Percentiles rank a stretch among this genome's conserved stretches.
Evolutionary conservation across 257 asterid species (phyloP).

Genomic region (Jaltomata sinuosa): DNA sequence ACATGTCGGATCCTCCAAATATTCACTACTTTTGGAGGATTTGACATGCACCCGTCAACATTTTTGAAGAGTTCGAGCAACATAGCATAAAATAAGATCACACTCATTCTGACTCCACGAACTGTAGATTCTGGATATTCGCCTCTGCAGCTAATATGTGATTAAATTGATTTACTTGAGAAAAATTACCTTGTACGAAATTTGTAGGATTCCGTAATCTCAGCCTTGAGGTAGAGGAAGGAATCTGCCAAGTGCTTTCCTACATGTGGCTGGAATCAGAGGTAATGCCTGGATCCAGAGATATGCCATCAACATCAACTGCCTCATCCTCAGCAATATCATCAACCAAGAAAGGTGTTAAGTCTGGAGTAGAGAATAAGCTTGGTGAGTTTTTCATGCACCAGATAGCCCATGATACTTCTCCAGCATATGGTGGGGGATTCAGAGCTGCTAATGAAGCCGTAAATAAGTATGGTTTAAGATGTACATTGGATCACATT

Average conservation of each 20-base stretch:
- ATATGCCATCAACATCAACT: slow-evolving; percentile 32
- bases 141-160: not conserved
- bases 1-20: no score
- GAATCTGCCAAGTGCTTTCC: slow-evolving; percentile 89
- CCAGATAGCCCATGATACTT: slow-evolving; percentile 76
- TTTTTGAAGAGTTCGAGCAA: no score
- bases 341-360: slow-evolving; percentile 54
- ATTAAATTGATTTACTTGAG: not conserved
- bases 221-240: slow-evolving; percentile 79
- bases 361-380: slow-evolving; percentile 58
- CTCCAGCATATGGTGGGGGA: slow-evolving; percentile 92
- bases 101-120: not conserved
- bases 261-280: slow-evolving; percentile 87
- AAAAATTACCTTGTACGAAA: slow-evolving; percentile 1
- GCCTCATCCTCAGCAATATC: slow-evolving; percentile 29
- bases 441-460: slow-evolving; percentile 76
- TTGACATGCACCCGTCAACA: no score
- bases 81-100: not conserved
- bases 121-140: not conserved
- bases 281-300: slow-evolving; percentile 44
- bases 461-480: slow-evolving; percentile 68
- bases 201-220: slow-evolving; percentile 66
- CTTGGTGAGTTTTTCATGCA: slow-evolving; percentile 88
- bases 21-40: no score
- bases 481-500: slow-evolving; percentile 69